Conservation (phyloP, 164 flowering plant species). For the Piper betle region DNA sequence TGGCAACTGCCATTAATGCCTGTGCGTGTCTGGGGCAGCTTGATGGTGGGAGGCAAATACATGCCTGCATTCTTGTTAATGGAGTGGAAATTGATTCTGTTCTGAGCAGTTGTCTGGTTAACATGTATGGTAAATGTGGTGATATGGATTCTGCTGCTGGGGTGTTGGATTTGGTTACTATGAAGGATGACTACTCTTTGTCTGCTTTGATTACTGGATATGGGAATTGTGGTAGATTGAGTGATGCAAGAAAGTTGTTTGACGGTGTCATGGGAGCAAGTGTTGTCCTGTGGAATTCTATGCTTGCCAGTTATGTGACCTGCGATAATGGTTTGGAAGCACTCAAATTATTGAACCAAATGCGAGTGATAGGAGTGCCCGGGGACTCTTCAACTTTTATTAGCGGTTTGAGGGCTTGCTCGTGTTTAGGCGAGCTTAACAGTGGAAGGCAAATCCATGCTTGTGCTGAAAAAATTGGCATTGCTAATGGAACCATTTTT, state of each 20-base stretch:
- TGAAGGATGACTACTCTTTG: slow-evolving; percentile 49
- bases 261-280: slow-evolving; percentile 15
- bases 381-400: slow-evolving; percentile 47
- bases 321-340: slow-evolving; percentile 38
- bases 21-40: too few species aligned
- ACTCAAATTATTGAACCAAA: slow-evolving; percentile 23
- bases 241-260: slow-evolving; percentile 48
- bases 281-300: slow-evolving; percentile 61
- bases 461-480: slow-evolving; percentile 32
- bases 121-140: slow-evolving; percentile 28
- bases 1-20: too few species aligned
- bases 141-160: slow-evolving; percentile 26
- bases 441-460: slow-evolving; percentile 42
- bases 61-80: too few species aligned
- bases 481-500: slow-evolving; percentile 26
- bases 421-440: slow-evolving; percentile 18
- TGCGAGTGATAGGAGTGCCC: slow-evolving; percentile 29
- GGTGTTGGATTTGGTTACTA: slow-evolving; percentile 24
- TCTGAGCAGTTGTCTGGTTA: slow-evolving; percentile 48
- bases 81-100: too few species aligned
- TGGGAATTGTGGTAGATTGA: slow-evolving; percentile 45
- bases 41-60: too few species aligned
- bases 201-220: slow-evolving; percentile 71
- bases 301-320: slow-evolving; percentile 46
- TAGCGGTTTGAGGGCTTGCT: slow-evolving; percentile 46